Evolutionary conservation across 2,329 filamentous ascomycete species (phyloP).

Genomic region (Cytospora schulzeri): DNA sequence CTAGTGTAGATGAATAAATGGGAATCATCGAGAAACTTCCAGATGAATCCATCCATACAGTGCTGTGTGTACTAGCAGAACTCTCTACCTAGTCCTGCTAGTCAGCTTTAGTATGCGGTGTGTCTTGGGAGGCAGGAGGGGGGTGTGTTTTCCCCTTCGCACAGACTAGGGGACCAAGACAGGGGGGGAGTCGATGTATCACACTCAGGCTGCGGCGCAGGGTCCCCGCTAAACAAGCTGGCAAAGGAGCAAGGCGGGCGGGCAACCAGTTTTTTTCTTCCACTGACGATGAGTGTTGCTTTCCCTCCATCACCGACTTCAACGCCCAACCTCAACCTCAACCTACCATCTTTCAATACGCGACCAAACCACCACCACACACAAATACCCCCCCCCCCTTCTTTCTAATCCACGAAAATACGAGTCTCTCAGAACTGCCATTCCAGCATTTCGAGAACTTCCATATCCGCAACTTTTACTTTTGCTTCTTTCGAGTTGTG

Average conservation of each 20-base stretch:
- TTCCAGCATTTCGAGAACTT: constrained; percentile 8
- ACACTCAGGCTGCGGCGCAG: neutral
- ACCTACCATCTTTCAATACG: neutral
- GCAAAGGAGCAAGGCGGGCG: constrained; percentile 2
- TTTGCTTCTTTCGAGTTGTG: constrained; percentile 5
- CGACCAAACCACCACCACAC: constrained; percentile 1
- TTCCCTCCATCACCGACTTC: neutral
- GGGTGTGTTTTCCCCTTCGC: neutral
- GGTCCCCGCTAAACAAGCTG: neutral
- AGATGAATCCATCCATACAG: neutral
- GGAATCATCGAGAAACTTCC: neutral
- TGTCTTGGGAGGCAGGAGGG: too few species aligned
- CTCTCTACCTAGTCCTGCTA: too few species aligned
- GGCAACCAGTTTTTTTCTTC: constrained; percentile 22
- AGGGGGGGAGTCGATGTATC: neutral
- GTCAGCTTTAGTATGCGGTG: too few species aligned
- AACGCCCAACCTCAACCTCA: constrained; percentile 7
- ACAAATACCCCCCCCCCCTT: neutral
- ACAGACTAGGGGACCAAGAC: neutral
- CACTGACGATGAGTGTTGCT: neutral
- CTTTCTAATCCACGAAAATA: constrained; percentile 5
- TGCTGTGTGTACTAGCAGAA: too few species aligned
- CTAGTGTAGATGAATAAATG: neutral
- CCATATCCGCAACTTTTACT: neutral
- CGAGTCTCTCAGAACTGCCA: constrained; percentile 2